Evolutionary conservation across 129 eudicot genomes (phyloP).

Genomic region (Smallanthus sonchifolius): DNA sequence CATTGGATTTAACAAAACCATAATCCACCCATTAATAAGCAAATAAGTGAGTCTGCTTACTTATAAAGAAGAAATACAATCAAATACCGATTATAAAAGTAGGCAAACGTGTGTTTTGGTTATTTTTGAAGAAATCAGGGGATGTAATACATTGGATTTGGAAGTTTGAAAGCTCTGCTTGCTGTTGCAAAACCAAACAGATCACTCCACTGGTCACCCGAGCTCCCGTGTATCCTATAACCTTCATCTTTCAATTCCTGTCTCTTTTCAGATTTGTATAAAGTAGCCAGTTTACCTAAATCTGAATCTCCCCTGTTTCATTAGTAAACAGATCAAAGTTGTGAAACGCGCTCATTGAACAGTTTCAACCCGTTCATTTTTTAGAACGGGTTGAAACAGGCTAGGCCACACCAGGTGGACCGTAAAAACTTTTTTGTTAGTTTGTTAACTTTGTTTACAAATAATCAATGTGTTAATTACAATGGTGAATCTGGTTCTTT

Average conservation of each 20-base stretch:
- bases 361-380: background rate
- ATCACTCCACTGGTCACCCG: constrained; percentile 98
- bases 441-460: background rate
- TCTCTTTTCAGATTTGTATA: constrained; percentile 79
- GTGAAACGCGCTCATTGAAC: background rate
- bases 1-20: too few species aligned
- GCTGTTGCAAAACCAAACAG: constrained; percentile 65
- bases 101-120: background rate
- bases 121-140: constrained; percentile 25
- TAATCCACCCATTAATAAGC: too few species aligned
- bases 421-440: background rate
- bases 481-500: background rate
- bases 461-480: background rate
- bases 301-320: constrained; percentile 61
- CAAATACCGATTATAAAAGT: background rate
- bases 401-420: background rate
- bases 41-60: too few species aligned
- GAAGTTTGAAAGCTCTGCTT: constrained; percentile 77
- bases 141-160: constrained; percentile 78
- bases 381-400: background rate
- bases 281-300: constrained; percentile 53
- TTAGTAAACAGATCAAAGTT: constrained; percentile 2
- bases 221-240: constrained; percentile 65
- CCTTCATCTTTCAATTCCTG: constrained; percentile 62
- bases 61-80: background rate